Conservation (phyloP, 2,329 filamentous ascomycete genomes). For the Dactylellina parvicollis region DNA sequence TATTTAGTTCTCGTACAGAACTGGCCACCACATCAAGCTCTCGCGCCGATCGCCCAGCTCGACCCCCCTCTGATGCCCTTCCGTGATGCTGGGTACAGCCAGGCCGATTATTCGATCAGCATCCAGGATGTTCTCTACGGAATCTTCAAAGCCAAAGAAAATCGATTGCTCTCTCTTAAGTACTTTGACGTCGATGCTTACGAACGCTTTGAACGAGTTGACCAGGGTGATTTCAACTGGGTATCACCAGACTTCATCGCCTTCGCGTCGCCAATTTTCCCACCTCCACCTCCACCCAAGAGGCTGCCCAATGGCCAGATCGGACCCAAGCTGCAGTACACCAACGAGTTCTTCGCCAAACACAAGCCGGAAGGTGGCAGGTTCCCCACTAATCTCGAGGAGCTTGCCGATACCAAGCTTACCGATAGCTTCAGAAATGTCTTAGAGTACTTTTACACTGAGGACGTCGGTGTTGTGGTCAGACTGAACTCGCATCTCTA, state of each 20-base stretch:
- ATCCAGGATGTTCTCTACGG: slow-evolving; percentile 98
- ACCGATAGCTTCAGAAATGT: slow-evolving; percentile 88
- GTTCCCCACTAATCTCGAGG: slow-evolving; percentile 57
- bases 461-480: slow-evolving; percentile 91
- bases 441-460: slow-evolving; percentile 83
- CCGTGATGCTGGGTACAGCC: slow-evolving; percentile 96
- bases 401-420: slow-evolving; percentile 71
- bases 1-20: slow-evolving; percentile 98
- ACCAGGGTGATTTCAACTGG: slow-evolving; percentile 99
- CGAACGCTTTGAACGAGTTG: slow-evolving; percentile 92
- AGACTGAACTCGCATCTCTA: slow-evolving; percentile 95
- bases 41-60: slow-evolving; percentile 94
- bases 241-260: slow-evolving; percentile 93
- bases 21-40: slow-evolving; percentile 93
- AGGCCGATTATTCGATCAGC: slow-evolving; percentile 93
- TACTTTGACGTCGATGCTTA: slow-evolving; percentile 97
- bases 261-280: slow-evolving; percentile 90
- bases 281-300: slow-evolving; percentile 73
- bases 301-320: slow-evolving; percentile 51
- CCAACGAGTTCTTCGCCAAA: slow-evolving; percentile 48
- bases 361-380: slow-evolving; percentile 51
- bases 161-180: slow-evolving; percentile 87
- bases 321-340: slow-evolving; percentile 50
- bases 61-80: slow-evolving; percentile 99
- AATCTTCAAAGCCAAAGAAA: slow-evolving; percentile 98